Evolutionary conservation across 2,329 filamentous ascomycete species (phyloP), one percentile per base, ranked within the genome.

Genomic region (Dothideomycetidae sp.): DNA sequence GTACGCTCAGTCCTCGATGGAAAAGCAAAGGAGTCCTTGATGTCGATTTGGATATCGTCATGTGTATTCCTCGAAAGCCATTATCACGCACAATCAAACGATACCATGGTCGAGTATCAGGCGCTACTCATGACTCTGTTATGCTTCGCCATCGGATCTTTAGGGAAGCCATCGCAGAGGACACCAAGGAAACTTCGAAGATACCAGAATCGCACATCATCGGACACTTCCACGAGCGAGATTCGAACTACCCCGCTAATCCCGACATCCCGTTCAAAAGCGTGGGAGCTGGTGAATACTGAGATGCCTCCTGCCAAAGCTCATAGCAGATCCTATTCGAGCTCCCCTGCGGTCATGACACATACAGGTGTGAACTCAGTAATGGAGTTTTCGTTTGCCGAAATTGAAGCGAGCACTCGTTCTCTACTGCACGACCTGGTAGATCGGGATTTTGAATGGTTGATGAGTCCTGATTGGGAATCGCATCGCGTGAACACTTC

Each of bases 401-500:
- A 44, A 9, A 35, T 42, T 13, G 43, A 42, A 31, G 39, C 40
- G 5, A 40, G 33, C 13, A 39, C 43, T 10, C 37, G 40, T 15
- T 35, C 42, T 4, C 10, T 40, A 9, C 16, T 44, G 9, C 39
- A 40, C n/a, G 19, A 32, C 10, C 32, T 39, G 10, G 33, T 38
- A 7, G 30, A 18, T 3, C 35, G 36, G 23, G 37, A 39, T 4
- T 19, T 42, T 29, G 37, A 44, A 10, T 44, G 44, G 42, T 23
- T 44, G 9, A 36, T 41, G 23, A 28, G 34, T 12, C 15, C 29
- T 65, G 38, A 62, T 69, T 26, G 60, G 62, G 36, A 71, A 73
- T 40, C 65, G 67, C 34, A 70, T 75, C 40, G 50, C 42, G 23
- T 39, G 45, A 18, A 19, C 0, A 36, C 18, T 26, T 37, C 40